Evolutionary conservation across 805 yeast genomes (phyloP).

Genomic region (Blastobotrys parvus): DNA sequence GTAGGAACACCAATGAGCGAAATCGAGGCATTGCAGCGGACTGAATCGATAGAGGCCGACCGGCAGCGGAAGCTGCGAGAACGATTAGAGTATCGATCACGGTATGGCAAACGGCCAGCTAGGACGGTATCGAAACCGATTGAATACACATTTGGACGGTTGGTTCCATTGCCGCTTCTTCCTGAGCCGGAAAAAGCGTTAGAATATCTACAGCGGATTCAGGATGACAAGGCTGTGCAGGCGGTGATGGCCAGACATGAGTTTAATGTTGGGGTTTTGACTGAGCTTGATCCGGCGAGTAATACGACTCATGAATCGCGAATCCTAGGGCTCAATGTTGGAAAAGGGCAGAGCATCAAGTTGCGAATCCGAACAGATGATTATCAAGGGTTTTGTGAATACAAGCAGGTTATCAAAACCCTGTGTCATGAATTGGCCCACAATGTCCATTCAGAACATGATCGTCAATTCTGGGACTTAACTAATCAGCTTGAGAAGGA

Average conservation of each 20-base stretch:
- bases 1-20: constrained; percentile 25
- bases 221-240: constrained; percentile 29
- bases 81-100: constrained; percentile 9
- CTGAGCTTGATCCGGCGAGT: constrained; percentile 33
- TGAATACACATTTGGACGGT: constrained; percentile 26
- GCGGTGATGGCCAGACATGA: constrained; percentile 30
- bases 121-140: constrained; percentile 8
- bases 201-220: constrained; percentile 23
- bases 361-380: constrained; percentile 32
- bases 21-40: constrained; percentile 18
- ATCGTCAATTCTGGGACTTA: constrained; percentile 28
- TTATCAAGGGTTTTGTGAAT: constrained; percentile 30
- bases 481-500: constrained; percentile 28
- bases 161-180: constrained; percentile 24
- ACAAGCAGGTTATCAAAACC: constrained; percentile 27
- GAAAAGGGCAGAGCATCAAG: constrained; percentile 29
- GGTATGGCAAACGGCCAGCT: constrained; percentile 12
- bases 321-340: constrained; percentile 28
- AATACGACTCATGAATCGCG: constrained; percentile 25
- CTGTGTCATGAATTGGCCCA: constrained; percentile 35
- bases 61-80: constrained; percentile 13
- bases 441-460: constrained; percentile 30
- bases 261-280: constrained; percentile 28
- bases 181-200: constrained; percentile 26
- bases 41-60: constrained; percentile 18